These are phyloP conservation scores for Peniophora sp. DNA, from an alignment of 1,284 basidiomycete species.

Conservation along the genomic window DNA sequence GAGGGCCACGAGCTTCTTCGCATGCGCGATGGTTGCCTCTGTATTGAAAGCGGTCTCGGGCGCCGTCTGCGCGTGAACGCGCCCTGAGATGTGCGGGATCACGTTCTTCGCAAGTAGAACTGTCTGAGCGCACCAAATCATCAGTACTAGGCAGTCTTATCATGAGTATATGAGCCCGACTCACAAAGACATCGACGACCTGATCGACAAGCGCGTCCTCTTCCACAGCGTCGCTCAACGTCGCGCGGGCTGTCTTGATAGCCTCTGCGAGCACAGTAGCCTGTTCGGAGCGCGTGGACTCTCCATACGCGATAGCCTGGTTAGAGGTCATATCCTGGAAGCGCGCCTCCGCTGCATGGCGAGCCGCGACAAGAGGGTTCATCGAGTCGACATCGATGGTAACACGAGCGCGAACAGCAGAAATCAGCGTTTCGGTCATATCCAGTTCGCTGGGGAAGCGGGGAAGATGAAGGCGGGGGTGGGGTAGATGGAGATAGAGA, in stretches of 20 bases:
- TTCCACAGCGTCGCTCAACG: slow-evolving; percentile 13
- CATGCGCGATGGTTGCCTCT: slow-evolving; percentile 36
- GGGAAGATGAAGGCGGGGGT: too few relatives aligned
- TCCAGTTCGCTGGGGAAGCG: too few relatives aligned
- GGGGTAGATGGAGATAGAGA: slow-evolving; percentile 6
- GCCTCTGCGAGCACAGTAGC: slow-evolving; percentile 25
- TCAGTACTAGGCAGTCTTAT: too few relatives aligned
- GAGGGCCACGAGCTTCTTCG: slow-evolving; percentile 31
- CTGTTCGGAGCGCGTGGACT: slow-evolving; percentile 28
- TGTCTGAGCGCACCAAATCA: too few relatives aligned
- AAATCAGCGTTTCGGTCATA: slow-evolving; percentile 10
- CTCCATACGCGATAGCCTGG: slow-evolving; percentile 35
- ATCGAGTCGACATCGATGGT: slow-evolving; percentile 44
- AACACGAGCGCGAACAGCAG: slow-evolving; percentile 27
- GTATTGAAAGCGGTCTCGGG: slow-evolving; percentile 35
- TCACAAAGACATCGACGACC: slow-evolving; percentile 34
- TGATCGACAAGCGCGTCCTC: slow-evolving; percentile 26
- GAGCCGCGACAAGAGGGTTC: slow-evolving; percentile 33
- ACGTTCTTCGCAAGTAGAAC: slow-evolving; percentile 37
- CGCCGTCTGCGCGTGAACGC: slow-evolving; percentile 39
- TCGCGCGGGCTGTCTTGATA: slow-evolving; percentile 21
- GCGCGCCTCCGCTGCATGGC: slow-evolving; percentile 21
- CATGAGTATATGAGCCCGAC: slow-evolving; percentile 3
- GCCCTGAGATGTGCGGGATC: slow-evolving; percentile 35
- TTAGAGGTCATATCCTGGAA: slow-evolving; percentile 49